Conservation (phyloP, 805 yeast genomes). For the Ogataea wickerhamii region DNA sequence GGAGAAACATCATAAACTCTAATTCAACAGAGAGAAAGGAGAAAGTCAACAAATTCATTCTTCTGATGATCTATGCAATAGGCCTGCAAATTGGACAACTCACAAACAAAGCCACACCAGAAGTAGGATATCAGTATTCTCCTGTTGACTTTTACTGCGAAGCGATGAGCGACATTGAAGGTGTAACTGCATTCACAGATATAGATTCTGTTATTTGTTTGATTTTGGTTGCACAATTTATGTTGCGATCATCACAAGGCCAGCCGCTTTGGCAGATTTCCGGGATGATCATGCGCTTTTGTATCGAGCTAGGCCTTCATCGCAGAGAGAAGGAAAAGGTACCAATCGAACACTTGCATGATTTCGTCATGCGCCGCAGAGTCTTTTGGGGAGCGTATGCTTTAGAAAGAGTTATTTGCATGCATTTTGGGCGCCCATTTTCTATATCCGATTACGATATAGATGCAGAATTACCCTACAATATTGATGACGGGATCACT, state of each 20-base stretch:
- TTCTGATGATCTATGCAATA: slow-evolving; percentile 20
- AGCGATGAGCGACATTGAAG: slow-evolving; percentile 13
- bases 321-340: slow-evolving; percentile 12
- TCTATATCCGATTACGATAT: slow-evolving; percentile 49
- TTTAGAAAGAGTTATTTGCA: slow-evolving; percentile 46
- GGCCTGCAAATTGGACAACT: slow-evolving; percentile 16
- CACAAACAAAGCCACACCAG: slow-evolving; percentile 5
- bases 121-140: slow-evolving; percentile 6
- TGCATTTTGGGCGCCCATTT: slow-evolving; percentile 47
- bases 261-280: slow-evolving; percentile 22
- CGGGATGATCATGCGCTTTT: slow-evolving; percentile 18
- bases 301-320: slow-evolving; percentile 21
- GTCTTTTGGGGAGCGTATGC: slow-evolving; percentile 49
- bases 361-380: slow-evolving; percentile 20
- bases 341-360: slow-evolving; percentile 12
- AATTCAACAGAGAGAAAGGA: slow-evolving; percentile 6
- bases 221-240: slow-evolving; percentile 13
- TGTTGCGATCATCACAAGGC: slow-evolving; percentile 19
- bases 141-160: slow-evolving; percentile 14
- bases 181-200: slow-evolving; percentile 13
- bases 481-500: slow-evolving; percentile 18
- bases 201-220: slow-evolving; percentile 16
- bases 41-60: slow-evolving; percentile 8
- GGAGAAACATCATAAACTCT: slow-evolving; percentile 8
- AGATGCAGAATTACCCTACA: slow-evolving; percentile 40